phyloP scores from a whole-genome alignment of 1,284 basidiomycete genomes.

The Tilletia caries region DNA sequence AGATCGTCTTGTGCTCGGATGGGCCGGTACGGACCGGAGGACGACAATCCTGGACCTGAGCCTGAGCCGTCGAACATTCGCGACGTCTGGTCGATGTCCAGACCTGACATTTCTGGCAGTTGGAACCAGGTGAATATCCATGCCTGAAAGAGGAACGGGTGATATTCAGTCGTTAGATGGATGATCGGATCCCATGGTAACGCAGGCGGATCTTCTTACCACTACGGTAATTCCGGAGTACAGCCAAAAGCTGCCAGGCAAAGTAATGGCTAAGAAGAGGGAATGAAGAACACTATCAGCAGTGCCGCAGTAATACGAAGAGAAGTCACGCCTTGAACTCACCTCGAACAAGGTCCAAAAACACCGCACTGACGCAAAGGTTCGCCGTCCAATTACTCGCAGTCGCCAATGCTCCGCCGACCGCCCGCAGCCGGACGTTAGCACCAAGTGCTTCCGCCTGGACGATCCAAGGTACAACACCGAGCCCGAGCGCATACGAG shows the following conservation, averaged over 20 bases:
- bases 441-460: constrained; percentile 40
- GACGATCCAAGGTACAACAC: constrained; percentile 44
- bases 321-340: not conserved
- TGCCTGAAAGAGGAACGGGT: constrained; percentile 7
- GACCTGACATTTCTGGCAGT: constrained; percentile 29
- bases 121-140: constrained; percentile 36
- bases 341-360: constrained; percentile 23
- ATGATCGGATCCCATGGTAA: no score
- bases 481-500: constrained; percentile 40
- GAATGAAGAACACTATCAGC: not conserved
- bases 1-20: not conserved
- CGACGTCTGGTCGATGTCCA: constrained; percentile 17
- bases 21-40: not conserved
- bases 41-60: not conserved
- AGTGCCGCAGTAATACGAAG: not conserved
- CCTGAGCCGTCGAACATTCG: constrained; percentile 9
- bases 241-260: constrained; percentile 32
- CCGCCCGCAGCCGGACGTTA: constrained; percentile 21
- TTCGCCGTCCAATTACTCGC: constrained; percentile 38
- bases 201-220: no score
- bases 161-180: no score
- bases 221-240: constrained; percentile 29
- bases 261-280: constrained; percentile 22
- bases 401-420: constrained; percentile 35
- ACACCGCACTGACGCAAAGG: constrained; percentile 30